Conservation (phyloP, 176 grass and related monocot genomes). For the Otatea glauca region DNA sequence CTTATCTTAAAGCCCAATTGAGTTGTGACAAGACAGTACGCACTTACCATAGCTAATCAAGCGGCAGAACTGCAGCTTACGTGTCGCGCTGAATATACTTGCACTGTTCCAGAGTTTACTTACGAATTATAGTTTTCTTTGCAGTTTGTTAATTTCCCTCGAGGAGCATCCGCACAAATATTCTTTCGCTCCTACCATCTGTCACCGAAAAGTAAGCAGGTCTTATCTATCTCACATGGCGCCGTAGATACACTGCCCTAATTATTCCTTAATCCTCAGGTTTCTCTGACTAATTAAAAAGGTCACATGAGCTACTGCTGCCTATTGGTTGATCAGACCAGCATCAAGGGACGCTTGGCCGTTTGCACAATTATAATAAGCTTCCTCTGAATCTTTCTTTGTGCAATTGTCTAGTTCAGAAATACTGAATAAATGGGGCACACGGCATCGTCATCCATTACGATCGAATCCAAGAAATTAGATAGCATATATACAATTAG, state of each 20-base stretch:
- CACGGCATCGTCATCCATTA: conserved; percentile 18
- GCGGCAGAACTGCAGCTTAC: conserved; percentile 12
- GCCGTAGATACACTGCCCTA: conserved; percentile 26
- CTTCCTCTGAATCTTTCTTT: conserved; percentile 38
- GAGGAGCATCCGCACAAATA: conserved; percentile 53
- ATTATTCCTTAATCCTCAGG: conserved; percentile 27
- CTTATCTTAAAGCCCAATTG: conserved; percentile 18
- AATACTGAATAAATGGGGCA: background rate
- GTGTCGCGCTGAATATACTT: background rate
- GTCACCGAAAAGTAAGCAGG: conserved; percentile 41
- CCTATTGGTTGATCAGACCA: conserved; percentile 10
- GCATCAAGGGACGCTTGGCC: conserved; percentile 10
- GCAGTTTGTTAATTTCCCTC: conserved; percentile 39
- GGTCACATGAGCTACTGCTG: background rate
- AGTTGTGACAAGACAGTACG: conserved; percentile 32
- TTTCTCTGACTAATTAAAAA: background rate
- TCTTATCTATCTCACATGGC: conserved; percentile 43
- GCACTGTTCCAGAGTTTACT: conserved; percentile 17
- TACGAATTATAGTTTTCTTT: background rate
- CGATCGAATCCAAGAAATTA: conserved; percentile 16
- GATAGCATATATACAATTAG: background rate
- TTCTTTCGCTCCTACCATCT: conserved; percentile 37
- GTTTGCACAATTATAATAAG: conserved; percentile 9
- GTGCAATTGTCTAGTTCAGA: background rate
- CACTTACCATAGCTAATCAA: background rate